Evolutionary conservation across 768 basidiomycete genomes (phyloP).

Genomic region (Lentinus brumalis): DNA sequence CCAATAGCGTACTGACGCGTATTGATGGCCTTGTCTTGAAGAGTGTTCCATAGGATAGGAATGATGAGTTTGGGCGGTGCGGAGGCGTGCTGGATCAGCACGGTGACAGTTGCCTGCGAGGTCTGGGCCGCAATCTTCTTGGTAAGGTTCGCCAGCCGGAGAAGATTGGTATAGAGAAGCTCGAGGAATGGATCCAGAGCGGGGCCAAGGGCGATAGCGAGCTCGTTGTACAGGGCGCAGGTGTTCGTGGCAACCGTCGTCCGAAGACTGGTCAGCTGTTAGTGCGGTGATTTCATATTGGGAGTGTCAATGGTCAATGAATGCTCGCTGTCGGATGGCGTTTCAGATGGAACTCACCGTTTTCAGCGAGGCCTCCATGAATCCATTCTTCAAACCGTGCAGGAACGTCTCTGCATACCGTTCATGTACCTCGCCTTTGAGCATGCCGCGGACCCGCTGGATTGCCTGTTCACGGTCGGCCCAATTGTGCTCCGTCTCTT

Average conservation of each 20-base stretch:
- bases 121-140: slow-evolving; percentile 91
- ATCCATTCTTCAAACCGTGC: slow-evolving; percentile 70
- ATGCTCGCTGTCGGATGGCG: neutral
- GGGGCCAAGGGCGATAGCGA: slow-evolving; percentile 65
- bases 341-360: slow-evolving; percentile 52
- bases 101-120: slow-evolving; percentile 71
- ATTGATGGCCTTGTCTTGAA: slow-evolving; percentile 83
- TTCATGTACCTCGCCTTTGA: slow-evolving; percentile 79
- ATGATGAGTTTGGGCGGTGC: slow-evolving; percentile 70
- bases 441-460: slow-evolving; percentile 82
- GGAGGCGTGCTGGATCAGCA: slow-evolving; percentile 71
- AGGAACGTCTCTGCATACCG: slow-evolving; percentile 78
- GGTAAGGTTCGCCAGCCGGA: slow-evolving; percentile 87
- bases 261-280: slow-evolving; percentile 81
- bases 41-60: slow-evolving; percentile 63
- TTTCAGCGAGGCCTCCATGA: slow-evolving; percentile 83
- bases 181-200: slow-evolving; percentile 83
- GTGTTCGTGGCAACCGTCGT: slow-evolving; percentile 88
- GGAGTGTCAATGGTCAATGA: slow-evolving; percentile 4
- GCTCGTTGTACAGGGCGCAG: slow-evolving; percentile 74
- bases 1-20: slow-evolving; percentile 63
- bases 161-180: slow-evolving; percentile 66
- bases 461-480: slow-evolving; percentile 75
- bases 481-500: slow-evolving; percentile 98
- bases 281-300: slow-evolving; percentile 3